Evolutionary conservation across 2,329 filamentous ascomycete species (phyloP), one percentile per base, ranked within the genome.

Genomic region (Zymoseptoria crescenta): DNA sequence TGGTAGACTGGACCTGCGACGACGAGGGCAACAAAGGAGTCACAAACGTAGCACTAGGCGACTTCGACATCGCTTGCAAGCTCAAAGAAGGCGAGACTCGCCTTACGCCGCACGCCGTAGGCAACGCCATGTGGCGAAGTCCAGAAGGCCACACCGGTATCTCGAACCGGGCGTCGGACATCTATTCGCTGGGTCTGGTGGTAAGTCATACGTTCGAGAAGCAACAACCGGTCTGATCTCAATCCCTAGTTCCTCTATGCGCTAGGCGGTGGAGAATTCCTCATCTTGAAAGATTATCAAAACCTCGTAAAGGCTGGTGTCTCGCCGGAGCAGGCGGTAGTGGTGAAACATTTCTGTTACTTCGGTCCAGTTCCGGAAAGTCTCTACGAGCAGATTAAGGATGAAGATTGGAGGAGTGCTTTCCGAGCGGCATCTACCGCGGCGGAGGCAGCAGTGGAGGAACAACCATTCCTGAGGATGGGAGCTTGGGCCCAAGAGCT

Each of bases 71-170:
- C 56, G 67, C 69, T 64, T 72, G 64, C 58, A 70, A 74, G 62
- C 62, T 63, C n/a, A 62, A 73, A 62, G 59, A 60, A 48, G 67
- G 65, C 64, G 60, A 67, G 54, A 54, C 62, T 56, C 63, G 62
- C 61, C 59, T 66, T 19, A 69, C 66, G 5, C 65, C 62, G 57
- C 58, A 69, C 65, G 67, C 67, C 59, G 65, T 75, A 64, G 73
- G 72, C 13, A 75, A 76, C 62, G 69, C 60, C 20, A 75, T 75
- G 70, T 75, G 72, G 73, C 70, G 72, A 66, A 76, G 73, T 65
- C 74, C 69, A 57, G 73, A 76, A 68, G 71, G 67, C 59, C 72
- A 75, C 61, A 72, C 70, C 7, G 70, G 71, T 62, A 68, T 61
- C 30, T 56, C 72, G 35, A 69, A 64, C 6, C 72, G 73, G 62